Evolutionary conservation across 805 yeast species (phyloP).

Genomic region (Lachancea nothofagi): DNA sequence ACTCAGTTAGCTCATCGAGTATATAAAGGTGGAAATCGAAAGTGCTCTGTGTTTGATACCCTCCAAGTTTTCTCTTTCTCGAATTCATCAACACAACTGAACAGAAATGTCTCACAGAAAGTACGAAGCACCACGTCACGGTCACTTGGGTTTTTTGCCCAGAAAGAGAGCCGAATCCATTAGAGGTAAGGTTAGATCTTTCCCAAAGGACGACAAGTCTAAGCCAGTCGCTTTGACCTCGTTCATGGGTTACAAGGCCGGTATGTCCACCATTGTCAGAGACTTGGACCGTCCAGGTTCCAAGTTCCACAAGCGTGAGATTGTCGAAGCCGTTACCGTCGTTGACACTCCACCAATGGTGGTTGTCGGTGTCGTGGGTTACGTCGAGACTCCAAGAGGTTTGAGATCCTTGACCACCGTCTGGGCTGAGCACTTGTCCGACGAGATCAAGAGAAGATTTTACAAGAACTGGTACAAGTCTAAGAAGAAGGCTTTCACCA

Average conservation of each 20-base stretch:
- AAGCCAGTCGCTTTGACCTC: constrained; percentile 99
- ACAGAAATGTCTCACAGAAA: constrained; percentile 96
- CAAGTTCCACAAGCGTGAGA: constrained; percentile 99
- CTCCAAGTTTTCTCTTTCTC: background rate
- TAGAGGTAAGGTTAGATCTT: constrained; percentile 98
- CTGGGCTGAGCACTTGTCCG: constrained; percentile 99
- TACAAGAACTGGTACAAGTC: constrained; percentile 99
- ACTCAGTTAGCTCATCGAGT: constrained; percentile 16
- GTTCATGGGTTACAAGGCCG: constrained; percentile 99
- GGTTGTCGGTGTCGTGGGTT: constrained; percentile 99
- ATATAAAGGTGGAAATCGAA: constrained; percentile 1
- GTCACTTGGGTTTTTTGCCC: constrained; percentile 99
- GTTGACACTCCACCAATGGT: constrained; percentile 99
- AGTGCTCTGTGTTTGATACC: background rate
- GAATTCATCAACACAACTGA: constrained; percentile 10
- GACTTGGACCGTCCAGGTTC: constrained; percentile 99
- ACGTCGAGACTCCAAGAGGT: constrained; percentile 99
- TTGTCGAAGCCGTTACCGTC: constrained; percentile 98
- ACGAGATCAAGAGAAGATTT: constrained; percentile 99
- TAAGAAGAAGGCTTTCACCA: constrained; percentile 99
- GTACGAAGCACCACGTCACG: constrained; percentile 99
- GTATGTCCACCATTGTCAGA: constrained; percentile 99
- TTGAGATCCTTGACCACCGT: constrained; percentile 98
- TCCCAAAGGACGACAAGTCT: constrained; percentile 97
- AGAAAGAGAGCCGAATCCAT: constrained; percentile 98